A percentile compares a stretch with the other conserved stretches of the same genome.
Conservation (phyloP, 106 monocot genomes). For the Hemerocallis citrina region DNA sequence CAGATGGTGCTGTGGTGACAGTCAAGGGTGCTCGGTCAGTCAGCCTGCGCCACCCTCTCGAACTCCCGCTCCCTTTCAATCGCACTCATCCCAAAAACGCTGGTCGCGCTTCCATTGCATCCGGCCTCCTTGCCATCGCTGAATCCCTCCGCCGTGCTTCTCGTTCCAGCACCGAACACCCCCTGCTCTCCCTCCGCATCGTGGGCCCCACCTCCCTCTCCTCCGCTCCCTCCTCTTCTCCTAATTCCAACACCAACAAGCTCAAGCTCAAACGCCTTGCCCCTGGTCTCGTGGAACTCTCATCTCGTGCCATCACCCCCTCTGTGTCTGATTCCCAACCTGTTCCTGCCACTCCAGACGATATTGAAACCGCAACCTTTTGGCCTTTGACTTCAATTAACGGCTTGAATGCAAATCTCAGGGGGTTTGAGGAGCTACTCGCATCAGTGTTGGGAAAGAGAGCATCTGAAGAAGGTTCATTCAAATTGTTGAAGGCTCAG, state of each 20-base stretch:
- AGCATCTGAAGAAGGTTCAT: conserved; percentile 48
- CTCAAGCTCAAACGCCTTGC: conserved; percentile 92
- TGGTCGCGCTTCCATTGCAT: conserved; percentile 17
- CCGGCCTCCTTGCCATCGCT: conserved; percentile 62
- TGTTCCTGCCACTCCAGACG: background rate
- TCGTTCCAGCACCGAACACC: conserved; percentile 48
- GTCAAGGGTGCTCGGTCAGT: conserved; percentile 79
- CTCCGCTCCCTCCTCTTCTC: conserved; percentile 41
- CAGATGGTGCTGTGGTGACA: conserved; percentile 80
- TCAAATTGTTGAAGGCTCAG: conserved; percentile 61
- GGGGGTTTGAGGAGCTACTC: conserved; percentile 76
- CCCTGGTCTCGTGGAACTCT: conserved; percentile 83
- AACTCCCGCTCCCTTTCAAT: conserved; percentile 82
- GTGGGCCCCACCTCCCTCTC: conserved; percentile 78
- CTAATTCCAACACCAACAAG: conserved; percentile 47
- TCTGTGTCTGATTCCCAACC: background rate
- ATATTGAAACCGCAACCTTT: conserved; percentile 9
- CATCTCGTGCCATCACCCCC: conserved; percentile 39
- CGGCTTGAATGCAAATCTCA: conserved; percentile 50
- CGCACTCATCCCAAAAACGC: conserved; percentile 20
- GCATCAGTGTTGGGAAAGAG: conserved; percentile 75
- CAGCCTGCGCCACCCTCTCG: conserved; percentile 63
- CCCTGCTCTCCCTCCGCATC: conserved; percentile 75
- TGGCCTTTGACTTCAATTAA: conserved; percentile 88
- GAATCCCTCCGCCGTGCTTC: conserved; percentile 35